These are phyloP conservation scores for Drechslera avenae DNA, from an alignment of 2,329 filamentous ascomycete species.

Conservation along the genomic window DNA sequence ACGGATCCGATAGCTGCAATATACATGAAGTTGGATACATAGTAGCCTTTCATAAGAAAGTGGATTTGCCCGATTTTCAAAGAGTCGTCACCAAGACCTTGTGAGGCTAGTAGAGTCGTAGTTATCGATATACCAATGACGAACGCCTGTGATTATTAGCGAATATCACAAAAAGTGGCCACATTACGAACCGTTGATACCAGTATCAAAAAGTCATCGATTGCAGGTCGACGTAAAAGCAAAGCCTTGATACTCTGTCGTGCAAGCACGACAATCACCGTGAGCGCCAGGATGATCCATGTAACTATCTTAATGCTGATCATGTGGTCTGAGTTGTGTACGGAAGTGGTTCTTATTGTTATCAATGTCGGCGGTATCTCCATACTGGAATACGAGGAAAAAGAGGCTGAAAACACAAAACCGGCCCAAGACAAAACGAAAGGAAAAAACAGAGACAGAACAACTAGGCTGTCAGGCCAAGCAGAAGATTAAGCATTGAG, in stretches of 20 bases:
- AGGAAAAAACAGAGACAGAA: slow-evolving; percentile 16
- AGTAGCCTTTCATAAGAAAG: slow-evolving; percentile 38
- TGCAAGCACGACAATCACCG: slow-evolving; percentile 31
- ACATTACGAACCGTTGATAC: slow-evolving; percentile 33
- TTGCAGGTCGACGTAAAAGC: slow-evolving; percentile 27
- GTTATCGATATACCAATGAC: slow-evolving; percentile 36
- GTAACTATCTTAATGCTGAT: slow-evolving; percentile 31
- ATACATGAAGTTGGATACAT: slow-evolving; percentile 44
- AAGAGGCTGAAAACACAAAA: slow-evolving; percentile 7
- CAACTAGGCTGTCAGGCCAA: neutral
- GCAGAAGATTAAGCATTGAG: slow-evolving; percentile 14
- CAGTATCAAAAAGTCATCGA: slow-evolving; percentile 41
- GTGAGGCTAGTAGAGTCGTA: slow-evolving; percentile 29
- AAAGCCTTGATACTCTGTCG: slow-evolving; percentile 35
- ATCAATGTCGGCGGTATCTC: slow-evolving; percentile 16
- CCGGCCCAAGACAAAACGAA: slow-evolving; percentile 15
- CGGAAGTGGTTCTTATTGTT: slow-evolving; percentile 6
- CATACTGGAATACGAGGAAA: slow-evolving; percentile 16
- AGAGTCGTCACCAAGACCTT: slow-evolving; percentile 27
- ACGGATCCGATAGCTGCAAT: slow-evolving; percentile 35
- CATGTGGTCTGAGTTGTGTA: slow-evolving; percentile 22
- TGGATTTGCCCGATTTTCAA: slow-evolving; percentile 27
- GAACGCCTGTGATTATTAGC: slow-evolving; percentile 29
- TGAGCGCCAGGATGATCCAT: slow-evolving; percentile 32
- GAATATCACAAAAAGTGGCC: neutral